Conservation (phyloP, 495 filamentous ascomycete genomes). For the Cetradonia linearis region DNA sequence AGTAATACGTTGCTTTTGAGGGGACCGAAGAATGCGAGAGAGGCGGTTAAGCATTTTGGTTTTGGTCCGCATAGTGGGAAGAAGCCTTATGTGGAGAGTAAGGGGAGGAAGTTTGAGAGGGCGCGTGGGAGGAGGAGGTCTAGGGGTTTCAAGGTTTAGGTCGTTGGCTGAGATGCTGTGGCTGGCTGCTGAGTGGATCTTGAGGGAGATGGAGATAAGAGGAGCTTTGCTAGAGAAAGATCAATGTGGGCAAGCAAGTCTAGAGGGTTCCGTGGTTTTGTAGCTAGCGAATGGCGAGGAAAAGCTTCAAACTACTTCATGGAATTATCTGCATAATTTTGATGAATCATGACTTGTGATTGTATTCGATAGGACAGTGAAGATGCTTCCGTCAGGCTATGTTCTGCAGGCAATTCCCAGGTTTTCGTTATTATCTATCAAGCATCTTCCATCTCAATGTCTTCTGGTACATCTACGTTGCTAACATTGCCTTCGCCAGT, state of each 20-base stretch:
- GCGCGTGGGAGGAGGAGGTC: slow-evolving; percentile 96
- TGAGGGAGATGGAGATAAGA: neutral
- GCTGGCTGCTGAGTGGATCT: neutral
- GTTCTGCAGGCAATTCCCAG: too few species aligned
- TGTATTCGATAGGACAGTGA: neutral
- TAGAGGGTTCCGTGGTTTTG: neutral
- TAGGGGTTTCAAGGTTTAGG: slow-evolving; percentile 96
- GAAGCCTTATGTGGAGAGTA: slow-evolving; percentile 95
- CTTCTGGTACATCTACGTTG: neutral
- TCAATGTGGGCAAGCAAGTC: neutral
- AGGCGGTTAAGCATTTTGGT: slow-evolving; percentile 98
- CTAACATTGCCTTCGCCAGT: neutral
- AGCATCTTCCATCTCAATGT: slow-evolving; percentile 11
- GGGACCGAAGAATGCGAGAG: slow-evolving; percentile 91
- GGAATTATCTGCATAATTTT: too few species aligned
- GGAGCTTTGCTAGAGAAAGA: neutral
- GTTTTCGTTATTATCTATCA: neutral
- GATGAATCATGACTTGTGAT: neutral
- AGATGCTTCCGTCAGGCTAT: too few species aligned
- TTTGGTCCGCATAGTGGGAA: slow-evolving; percentile 95
- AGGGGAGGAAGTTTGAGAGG: slow-evolving; percentile 98
- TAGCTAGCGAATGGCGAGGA: neutral
- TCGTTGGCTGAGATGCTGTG: neutral
- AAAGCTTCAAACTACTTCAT: neutral
- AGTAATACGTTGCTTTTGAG: slow-evolving; percentile 89